These are phyloP conservation scores for Quillaja saponaria DNA, from an alignment of 306 rosid genomes.

Conservation along the genomic window DNA sequence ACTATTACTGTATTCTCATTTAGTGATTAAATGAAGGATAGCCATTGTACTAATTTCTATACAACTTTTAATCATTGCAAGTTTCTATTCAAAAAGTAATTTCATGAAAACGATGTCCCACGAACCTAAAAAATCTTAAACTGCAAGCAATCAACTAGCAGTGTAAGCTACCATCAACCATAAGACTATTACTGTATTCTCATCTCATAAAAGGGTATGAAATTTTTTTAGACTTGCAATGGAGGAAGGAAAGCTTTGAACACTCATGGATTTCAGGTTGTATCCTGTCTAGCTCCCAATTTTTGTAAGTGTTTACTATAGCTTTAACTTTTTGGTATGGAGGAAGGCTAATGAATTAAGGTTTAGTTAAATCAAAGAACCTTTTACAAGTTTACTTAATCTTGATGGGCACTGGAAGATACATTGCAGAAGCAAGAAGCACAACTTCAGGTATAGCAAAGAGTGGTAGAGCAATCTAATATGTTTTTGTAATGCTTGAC, in stretches of 20 bases:
- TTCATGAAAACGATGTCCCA: constrained; percentile 39
- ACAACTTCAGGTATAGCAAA: constrained; percentile 34
- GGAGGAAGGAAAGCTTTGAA: constrained; percentile 35
- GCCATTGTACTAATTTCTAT: constrained; percentile 39
- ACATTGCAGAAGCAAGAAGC: constrained; percentile 35
- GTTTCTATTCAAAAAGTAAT: constrained; percentile 43
- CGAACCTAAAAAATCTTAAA: constrained; percentile 39
- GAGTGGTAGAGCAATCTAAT: constrained; percentile 35
- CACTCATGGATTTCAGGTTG: constrained; percentile 47
- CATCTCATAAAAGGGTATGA: constrained; percentile 42
- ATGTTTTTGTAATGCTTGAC: constrained; percentile 37
- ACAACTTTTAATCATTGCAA: constrained; percentile 45
- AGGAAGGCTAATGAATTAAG: constrained; percentile 33
- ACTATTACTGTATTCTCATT: too few species aligned
- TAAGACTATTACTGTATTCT: constrained; percentile 46
- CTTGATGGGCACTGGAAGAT: constrained; percentile 37
- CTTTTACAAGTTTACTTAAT: constrained; percentile 37
- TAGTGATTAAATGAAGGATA: constrained; percentile 52
- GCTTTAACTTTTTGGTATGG: constrained; percentile 48
- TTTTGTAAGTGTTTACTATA: constrained; percentile 28
- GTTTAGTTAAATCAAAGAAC: constrained; percentile 24
- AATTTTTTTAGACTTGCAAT: constrained; percentile 38
- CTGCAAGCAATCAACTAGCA: constrained; percentile 47
- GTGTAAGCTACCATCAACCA: constrained; percentile 49
- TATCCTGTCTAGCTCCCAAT: constrained; percentile 37